A percentile compares a stretch with the other conserved stretches of the same genome.
Evolutionary conservation across 345 rosid genomes (phyloP).

Genomic region (Gossypium longicalyx): DNA sequence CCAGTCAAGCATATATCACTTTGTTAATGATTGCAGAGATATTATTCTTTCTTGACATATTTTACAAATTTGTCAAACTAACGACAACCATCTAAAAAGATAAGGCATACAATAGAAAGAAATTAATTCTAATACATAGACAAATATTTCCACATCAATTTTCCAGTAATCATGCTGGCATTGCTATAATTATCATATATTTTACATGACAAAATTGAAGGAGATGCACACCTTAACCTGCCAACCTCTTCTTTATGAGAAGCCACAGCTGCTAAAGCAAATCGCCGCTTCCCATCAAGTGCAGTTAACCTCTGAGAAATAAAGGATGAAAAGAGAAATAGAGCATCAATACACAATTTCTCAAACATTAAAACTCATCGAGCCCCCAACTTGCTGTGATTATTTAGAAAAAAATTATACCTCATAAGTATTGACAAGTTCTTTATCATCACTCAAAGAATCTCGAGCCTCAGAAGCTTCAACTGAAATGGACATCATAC

Average conservation of each 20-base stretch:
- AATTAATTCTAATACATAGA: too few species aligned
- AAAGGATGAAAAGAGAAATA: conserved; percentile 8
- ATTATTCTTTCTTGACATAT: background rate
- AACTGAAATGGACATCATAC: conserved; percentile 99
- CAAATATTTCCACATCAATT: background rate
- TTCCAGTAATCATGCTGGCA: background rate
- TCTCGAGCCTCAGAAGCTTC: conserved; percentile 93
- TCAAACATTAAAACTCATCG: background rate
- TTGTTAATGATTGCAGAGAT: background rate
- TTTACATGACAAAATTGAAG: background rate
- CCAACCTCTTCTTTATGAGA: conserved; percentile 92
- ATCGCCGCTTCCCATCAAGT: conserved; percentile 95
- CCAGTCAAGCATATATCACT: background rate
- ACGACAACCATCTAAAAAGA: background rate
- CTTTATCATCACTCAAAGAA: conserved; percentile 94
- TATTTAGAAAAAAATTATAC: conserved; percentile 32
- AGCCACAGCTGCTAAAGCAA: conserved; percentile 90
- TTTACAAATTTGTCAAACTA: background rate
- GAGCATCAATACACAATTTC: conserved; percentile 8
- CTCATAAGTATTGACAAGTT: conserved; percentile 91
- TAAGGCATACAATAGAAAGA: background rate
- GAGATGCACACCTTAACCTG: conserved; percentile 63
- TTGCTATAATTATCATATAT: background rate
- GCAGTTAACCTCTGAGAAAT: conserved; percentile 81
- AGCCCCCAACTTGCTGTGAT: background rate